These are phyloP conservation scores for Ambrosiella beaveri DNA, from an alignment of 2,329 filamentous ascomycete species.

Conservation along the genomic window DNA sequence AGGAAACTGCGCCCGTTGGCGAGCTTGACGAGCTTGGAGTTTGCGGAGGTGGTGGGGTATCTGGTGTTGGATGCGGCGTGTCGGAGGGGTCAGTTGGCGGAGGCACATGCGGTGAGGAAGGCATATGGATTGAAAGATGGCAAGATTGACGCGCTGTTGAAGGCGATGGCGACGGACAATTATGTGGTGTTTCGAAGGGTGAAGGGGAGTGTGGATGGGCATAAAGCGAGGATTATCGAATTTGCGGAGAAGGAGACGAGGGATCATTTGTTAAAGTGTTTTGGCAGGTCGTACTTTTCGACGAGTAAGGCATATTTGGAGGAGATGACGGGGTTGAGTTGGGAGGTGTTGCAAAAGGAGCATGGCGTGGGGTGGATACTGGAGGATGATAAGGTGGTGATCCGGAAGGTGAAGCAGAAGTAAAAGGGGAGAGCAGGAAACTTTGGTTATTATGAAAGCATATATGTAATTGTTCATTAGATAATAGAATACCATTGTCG, in stretches of 20 bases:
- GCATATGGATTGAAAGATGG: conserved; percentile 44
- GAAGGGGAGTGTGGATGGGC: conserved; percentile 58
- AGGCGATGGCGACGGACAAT: conserved; percentile 61
- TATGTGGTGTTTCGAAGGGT: conserved; percentile 63
- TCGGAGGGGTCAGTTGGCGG: conserved; percentile 54
- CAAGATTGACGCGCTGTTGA: conserved; percentile 52
- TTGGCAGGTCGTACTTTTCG: conserved; percentile 64
- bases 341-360: conserved; percentile 49
- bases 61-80: conserved; percentile 79
- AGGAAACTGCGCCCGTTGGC: conserved; percentile 49
- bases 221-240: conserved; percentile 63
- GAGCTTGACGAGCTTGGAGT: conserved; percentile 52
- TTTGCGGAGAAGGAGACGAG: conserved; percentile 62
- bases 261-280: conserved; percentile 65
- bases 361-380: conserved; percentile 75
- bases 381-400: conserved; percentile 56
- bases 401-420: conserved; percentile 37
- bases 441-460: no score
- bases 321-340: conserved; percentile 47
- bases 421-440: background rate
- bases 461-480: no score
- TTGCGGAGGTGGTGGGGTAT: conserved; percentile 65
- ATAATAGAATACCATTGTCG: no score
- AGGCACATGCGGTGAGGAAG: conserved; percentile 52
- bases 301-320: conserved; percentile 56